A percentile compares a stretch with the other conserved stretches of the same genome.
Conservation (phyloP, 2,329 filamentous ascomycete species). For the Hypoxylon sp. region DNA sequence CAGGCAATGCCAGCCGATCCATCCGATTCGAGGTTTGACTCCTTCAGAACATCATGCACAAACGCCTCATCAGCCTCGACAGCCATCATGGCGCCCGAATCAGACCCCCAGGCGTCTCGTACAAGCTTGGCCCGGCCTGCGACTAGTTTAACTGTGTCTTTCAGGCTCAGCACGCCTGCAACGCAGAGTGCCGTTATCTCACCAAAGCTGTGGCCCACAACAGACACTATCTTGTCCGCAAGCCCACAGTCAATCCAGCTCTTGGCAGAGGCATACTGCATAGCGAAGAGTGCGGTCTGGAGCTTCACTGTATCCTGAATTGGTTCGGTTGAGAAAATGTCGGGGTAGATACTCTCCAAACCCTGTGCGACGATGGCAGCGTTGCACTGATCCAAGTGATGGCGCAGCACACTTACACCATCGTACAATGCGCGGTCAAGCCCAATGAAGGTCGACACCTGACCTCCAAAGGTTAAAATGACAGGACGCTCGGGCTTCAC, state of each 20-base stretch:
- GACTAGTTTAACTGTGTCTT: slow-evolving; percentile 46
- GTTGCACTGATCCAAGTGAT: slow-evolving; percentile 40
- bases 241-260: slow-evolving; percentile 51
- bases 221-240: slow-evolving; percentile 21
- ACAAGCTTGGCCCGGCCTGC: slow-evolving; percentile 45
- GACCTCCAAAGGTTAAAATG: slow-evolving; percentile 50
- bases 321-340: slow-evolving; percentile 43
- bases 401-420: slow-evolving; percentile 32
- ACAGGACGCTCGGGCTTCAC: slow-evolving; percentile 39
- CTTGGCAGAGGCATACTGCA: slow-evolving; percentile 50
- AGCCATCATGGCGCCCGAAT: slow-evolving; percentile 52
- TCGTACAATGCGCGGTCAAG: slow-evolving; percentile 47
- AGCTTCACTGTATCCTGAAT: slow-evolving; percentile 44
- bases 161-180: slow-evolving; percentile 44
- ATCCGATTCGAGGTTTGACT: slow-evolving; percentile 11
- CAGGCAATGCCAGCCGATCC: slow-evolving; percentile 52
- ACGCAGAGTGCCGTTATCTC: slow-evolving; percentile 53
- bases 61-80: slow-evolving; percentile 45
- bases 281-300: slow-evolving; percentile 52
- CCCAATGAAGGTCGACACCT: slow-evolving; percentile 44
- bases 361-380: slow-evolving; percentile 26
- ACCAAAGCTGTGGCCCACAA: slow-evolving; percentile 55
- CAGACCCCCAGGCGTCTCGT: slow-evolving; percentile 46
- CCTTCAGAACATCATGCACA: slow-evolving; percentile 37
- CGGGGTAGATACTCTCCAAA: slow-evolving; percentile 42